A percentile compares a stretch with the other conserved stretches of the same genome.
Conservation (phyloP, 345 rosid species). For the Salix purpurea region DNA sequence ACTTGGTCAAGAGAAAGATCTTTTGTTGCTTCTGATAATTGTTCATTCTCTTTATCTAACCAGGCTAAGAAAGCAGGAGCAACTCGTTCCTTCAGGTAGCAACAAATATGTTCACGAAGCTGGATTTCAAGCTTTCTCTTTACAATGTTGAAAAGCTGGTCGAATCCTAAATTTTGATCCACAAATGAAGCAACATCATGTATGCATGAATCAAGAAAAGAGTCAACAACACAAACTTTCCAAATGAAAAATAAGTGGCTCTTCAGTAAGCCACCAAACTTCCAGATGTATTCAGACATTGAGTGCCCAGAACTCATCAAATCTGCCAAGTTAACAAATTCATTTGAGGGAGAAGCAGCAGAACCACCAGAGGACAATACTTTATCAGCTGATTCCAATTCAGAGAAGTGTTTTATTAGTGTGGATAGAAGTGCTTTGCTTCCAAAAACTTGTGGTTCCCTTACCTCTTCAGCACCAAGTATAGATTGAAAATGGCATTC, state of each 20-base stretch:
- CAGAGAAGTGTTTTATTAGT: conserved; percentile 59
- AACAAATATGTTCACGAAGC: conserved; percentile 62
- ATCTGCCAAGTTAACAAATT: conserved; percentile 44
- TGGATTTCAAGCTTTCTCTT: conserved; percentile 73
- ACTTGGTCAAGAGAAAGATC: conserved; percentile 37
- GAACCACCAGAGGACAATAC: conserved; percentile 41
- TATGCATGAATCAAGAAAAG: conserved; percentile 79
- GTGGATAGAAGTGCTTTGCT: conserved; percentile 52
- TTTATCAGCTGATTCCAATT: conserved; percentile 59
- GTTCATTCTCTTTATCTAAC: conserved; percentile 59
- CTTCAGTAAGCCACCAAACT: conserved; percentile 48
- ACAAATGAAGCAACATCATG: conserved; percentile 64
- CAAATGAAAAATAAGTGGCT: conserved; percentile 75
- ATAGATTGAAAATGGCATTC: conserved; percentile 61
- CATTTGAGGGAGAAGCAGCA: conserved; percentile 34
- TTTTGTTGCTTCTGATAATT: conserved; percentile 37
- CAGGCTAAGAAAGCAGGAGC: conserved; percentile 59
- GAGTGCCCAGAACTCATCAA: conserved; percentile 50
- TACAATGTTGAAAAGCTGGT: conserved; percentile 66
- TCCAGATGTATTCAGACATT: conserved; percentile 63
- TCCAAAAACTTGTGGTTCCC: conserved; percentile 44
- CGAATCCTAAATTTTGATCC: conserved; percentile 80
- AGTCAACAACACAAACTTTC: conserved; percentile 70
- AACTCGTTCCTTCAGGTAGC: conserved; percentile 55
- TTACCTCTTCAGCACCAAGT: conserved; percentile 42